Base-by-base conservation (phyloP, 495 filamentous ascomycete genomes). In the Penicillium roqueforti region DNA sequence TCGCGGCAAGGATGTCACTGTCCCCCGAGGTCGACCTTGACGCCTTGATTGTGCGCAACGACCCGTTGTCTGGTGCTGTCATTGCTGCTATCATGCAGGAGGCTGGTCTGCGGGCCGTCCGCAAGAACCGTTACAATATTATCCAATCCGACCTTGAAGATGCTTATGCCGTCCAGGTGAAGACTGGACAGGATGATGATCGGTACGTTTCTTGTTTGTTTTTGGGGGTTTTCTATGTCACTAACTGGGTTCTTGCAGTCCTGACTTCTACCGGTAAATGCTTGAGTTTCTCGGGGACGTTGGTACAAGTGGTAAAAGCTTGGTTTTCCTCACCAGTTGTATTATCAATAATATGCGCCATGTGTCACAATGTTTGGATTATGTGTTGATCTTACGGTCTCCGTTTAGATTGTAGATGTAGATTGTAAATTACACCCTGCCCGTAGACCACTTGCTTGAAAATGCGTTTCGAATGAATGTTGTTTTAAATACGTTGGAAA, bases 11-110 rank as follows among this genome's bases (percentile, higher is more conserved):
- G 80, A 98, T 98, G 93, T 95, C 89, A 46, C 77, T 98, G 51
- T 87, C 90, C 6, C 93, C 93, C 40, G 93, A 98, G 68, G 93
- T 98, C 34, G 93, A 98, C 67, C 77, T 98, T 42, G 93, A 98
- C 67, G 90, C 86, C 44, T 77, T 98, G 58, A 98, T 98, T 62
- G 89, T 96, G 53, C 84, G 93, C 48, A 98, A 97, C 64, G 93
- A 98, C 70, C 92, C 93, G 1, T 72, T 98, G 56, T 92, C 87
- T 56, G 93, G 93, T 60, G 93, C 93, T 39, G 86, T 97, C 58
- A 98, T 98, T 72, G 93, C 93, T 18, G 93, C 93, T 23, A 95
- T 98, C 68, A 97, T 98, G 93, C 93, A 98, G 71, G 93, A 98
- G 73, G 95, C 93, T 34, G 93, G 93, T 55, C 77, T 98, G 55